Conservation (phyloP, 163 green algal genomes). For the Scenedesmus sp. region DNA sequence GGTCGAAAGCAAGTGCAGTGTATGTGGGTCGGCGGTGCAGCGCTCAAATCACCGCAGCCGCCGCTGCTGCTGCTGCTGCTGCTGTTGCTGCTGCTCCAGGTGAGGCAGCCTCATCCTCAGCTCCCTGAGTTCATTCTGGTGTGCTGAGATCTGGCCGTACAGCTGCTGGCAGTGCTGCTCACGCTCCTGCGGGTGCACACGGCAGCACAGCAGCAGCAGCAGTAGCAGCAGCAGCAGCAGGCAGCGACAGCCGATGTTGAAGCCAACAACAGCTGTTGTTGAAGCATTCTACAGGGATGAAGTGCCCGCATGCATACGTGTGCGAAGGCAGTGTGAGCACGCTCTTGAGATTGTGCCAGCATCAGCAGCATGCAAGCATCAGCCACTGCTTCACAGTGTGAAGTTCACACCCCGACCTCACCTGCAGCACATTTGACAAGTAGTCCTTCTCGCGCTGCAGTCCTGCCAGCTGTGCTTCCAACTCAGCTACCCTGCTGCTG, state of each 20-base stretch:
- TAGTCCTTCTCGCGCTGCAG: background rate
- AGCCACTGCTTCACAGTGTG: background rate
- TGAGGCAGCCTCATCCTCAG: background rate
- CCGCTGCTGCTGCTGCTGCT: background rate
- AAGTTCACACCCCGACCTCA: background rate
- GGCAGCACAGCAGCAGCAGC: background rate
- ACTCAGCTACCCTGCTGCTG: background rate
- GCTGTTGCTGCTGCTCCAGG: background rate
- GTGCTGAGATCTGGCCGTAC: background rate
- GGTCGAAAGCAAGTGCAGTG: no score
- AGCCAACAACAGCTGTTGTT: no score
- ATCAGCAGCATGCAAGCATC: background rate
- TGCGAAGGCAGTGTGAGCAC: no score
- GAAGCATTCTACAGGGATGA: no score
- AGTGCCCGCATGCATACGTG: no score
- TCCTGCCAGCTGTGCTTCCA: background rate
- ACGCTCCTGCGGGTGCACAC: background rate
- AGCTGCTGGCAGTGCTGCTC: background rate
- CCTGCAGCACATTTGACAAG: background rate
- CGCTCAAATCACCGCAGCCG: background rate
- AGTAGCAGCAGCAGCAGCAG: background rate
- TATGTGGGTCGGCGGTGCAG: no score
- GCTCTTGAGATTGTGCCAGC: background rate
- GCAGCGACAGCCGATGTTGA: background rate
- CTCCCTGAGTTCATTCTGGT: background rate